Conservation (phyloP, 1,139 yeast genomes). For the Oligophagozyma castellii region DNA sequence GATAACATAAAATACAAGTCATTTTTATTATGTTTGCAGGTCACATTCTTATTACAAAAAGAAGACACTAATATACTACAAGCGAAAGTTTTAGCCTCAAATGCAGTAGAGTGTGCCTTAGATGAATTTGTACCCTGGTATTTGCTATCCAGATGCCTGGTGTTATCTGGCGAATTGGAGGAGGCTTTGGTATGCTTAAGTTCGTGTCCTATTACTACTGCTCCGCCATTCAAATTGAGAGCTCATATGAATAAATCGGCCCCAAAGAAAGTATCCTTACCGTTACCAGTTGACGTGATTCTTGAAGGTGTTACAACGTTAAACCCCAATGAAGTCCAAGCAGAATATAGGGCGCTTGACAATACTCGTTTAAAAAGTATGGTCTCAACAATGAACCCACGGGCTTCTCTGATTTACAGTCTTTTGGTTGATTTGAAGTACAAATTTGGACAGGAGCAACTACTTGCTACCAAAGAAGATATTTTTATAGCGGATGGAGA, state of each 20-base stretch:
- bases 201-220: constrained; percentile 86
- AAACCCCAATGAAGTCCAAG: constrained; percentile 40
- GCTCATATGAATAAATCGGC: too few species aligned
- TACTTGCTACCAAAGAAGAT: constrained; percentile 69
- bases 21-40: constrained; percentile 37
- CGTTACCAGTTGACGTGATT: constrained; percentile 71
- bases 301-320: constrained; percentile 42
- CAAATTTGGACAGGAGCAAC: constrained; percentile 80
- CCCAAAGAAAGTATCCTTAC: constrained; percentile 32
- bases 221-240: too few species aligned
- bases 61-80: constrained; percentile 45
- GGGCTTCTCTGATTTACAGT: constrained; percentile 75
- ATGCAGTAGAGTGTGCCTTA: constrained; percentile 80
- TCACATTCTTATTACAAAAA: constrained; percentile 58
- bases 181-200: constrained; percentile 77
- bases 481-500: constrained; percentile 97
- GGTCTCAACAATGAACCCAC: constrained; percentile 72
- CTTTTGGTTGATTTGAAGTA: constrained; percentile 63
- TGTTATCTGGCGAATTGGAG: constrained; percentile 63
- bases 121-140: constrained; percentile 92
- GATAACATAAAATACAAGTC: constrained; percentile 19
- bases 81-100: constrained; percentile 67
- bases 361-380: constrained; percentile 65
- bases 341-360: constrained; percentile 43
- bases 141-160: constrained; percentile 58